phyloP scores from a whole-genome alignment of 352 stramenopile genomes.

The Globisporangium cederbergense region DNA sequence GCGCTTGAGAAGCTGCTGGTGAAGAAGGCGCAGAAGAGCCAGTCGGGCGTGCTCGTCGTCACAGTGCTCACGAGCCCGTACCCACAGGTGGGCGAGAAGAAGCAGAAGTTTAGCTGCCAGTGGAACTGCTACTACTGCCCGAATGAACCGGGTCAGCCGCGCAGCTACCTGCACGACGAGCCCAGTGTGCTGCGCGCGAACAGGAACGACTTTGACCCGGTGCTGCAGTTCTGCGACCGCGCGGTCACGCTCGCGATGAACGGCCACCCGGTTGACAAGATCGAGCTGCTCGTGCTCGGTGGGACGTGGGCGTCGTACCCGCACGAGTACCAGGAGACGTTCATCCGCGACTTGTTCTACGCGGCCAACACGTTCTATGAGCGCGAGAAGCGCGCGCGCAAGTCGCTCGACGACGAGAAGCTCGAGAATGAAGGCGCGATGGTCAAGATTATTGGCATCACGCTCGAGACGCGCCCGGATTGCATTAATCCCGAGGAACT shows the following conservation, averaged over 20 bases:
- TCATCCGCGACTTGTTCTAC: constrained; percentile 92
- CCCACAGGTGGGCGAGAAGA: constrained; percentile 65
- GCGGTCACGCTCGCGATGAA: constrained; percentile 90
- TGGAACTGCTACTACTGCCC: constrained; percentile 96
- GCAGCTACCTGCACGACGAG: constrained; percentile 92
- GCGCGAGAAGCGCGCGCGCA: constrained; percentile 56
- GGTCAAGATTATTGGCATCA: constrained; percentile 91
- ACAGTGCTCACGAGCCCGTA: constrained; percentile 92
- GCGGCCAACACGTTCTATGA: constrained; percentile 91
- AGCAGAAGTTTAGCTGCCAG: constrained; percentile 90
- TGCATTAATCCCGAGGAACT: constrained; percentile 89
- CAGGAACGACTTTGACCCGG: constrained; percentile 88
- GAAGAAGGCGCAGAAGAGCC: constrained; percentile 89
- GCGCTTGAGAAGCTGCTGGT: constrained; percentile 76
- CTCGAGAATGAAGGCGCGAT: constrained; percentile 78
- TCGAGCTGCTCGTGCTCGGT: constrained; percentile 89
- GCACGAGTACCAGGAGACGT: constrained; percentile 87
- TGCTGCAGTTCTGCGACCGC: constrained; percentile 90
- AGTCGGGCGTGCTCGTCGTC: constrained; percentile 89
- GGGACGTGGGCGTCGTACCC: constrained; percentile 93
- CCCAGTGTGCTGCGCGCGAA: constrained; percentile 91
- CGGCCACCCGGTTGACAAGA: constrained; percentile 91
- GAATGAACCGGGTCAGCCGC: constrained; percentile 89
- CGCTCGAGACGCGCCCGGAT: constrained; percentile 87
- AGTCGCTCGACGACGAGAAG: constrained; percentile 86